These are phyloP conservation scores for Iris macrosiphon DNA, from an alignment of 106 monocot species.

Conservation along the genomic window DNA sequence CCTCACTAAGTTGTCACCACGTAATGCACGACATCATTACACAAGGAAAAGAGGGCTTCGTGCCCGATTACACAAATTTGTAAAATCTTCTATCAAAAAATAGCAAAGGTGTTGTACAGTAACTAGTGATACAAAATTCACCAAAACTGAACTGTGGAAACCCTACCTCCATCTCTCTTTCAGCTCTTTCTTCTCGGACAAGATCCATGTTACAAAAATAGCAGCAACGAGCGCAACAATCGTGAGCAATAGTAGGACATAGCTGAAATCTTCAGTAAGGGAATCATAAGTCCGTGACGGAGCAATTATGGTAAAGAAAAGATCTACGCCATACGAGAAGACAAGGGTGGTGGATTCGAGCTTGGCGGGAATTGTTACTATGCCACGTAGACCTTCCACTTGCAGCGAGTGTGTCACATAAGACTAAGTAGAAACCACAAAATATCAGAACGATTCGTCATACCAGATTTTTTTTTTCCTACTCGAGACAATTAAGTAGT, in stretches of 20 bases:
- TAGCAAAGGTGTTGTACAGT: too few relatives aligned
- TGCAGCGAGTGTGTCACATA: conserved; percentile 89
- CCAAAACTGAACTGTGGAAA: neutral
- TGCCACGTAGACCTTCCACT: conserved; percentile 88
- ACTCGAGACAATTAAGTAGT: too few relatives aligned
- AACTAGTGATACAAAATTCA: too few relatives aligned
- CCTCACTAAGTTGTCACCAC: too few relatives aligned
- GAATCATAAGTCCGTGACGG: conserved; percentile 97
- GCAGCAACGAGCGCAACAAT: conserved; percentile 72
- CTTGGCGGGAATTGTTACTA: conserved; percentile 70
- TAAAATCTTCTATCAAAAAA: too few relatives aligned
- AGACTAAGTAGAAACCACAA: too few relatives aligned
- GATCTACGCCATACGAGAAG: conserved; percentile 87
- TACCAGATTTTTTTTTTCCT: too few relatives aligned
- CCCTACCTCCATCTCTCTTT: conserved; percentile 83
- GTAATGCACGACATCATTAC: too few relatives aligned
- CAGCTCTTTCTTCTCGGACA: conserved; percentile 86
- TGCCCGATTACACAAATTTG: too few relatives aligned
- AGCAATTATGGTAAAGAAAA: conserved; percentile 87
- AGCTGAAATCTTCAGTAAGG: conserved; percentile 96
- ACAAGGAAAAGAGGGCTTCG: too few relatives aligned
- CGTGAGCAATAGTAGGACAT: conserved; percentile 85
- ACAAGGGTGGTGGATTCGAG: conserved; percentile 87
- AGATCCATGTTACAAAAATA: conserved; percentile 76
- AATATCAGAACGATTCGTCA: too few relatives aligned